These are phyloP conservation scores for Musa itinerans DNA, from an alignment of 176 grass and related monocot species.

Conservation along the genomic window DNA sequence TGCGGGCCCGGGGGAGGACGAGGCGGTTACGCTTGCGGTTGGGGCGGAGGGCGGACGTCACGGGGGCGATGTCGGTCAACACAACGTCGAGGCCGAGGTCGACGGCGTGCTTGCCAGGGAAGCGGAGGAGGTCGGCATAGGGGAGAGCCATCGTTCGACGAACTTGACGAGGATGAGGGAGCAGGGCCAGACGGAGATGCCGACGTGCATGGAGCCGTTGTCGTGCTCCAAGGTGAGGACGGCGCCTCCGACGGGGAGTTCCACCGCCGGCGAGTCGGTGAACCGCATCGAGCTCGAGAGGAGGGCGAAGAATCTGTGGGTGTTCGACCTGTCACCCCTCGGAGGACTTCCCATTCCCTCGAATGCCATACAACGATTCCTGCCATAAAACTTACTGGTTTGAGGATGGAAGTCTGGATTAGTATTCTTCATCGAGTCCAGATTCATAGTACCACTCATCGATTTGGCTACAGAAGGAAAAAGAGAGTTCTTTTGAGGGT, in stretches of 20 bases:
- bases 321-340: no score
- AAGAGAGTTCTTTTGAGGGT: no score
- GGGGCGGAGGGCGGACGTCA: constrained; percentile 64
- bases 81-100: constrained; percentile 75
- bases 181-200: constrained; percentile 81
- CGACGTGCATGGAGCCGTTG: constrained; percentile 86
- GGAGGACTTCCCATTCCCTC: no score
- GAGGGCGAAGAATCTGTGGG: background rate
- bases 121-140: constrained; percentile 58
- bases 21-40: no score
- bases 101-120: constrained; percentile 49
- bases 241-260: constrained; percentile 46
- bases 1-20: no score
- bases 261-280: constrained; percentile 74
- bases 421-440: no score
- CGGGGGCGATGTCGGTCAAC: constrained; percentile 80
- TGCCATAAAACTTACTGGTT: no score
- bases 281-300: constrained; percentile 38
- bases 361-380: no score
- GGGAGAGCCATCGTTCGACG: constrained; percentile 67
- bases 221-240: constrained; percentile 84
- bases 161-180: constrained; percentile 94
- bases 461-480: no score
- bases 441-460: no score
- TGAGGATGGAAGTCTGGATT: no score